Conservation (phyloP, 1,284 basidiomycete species). For the Boletus smithii region DNA sequence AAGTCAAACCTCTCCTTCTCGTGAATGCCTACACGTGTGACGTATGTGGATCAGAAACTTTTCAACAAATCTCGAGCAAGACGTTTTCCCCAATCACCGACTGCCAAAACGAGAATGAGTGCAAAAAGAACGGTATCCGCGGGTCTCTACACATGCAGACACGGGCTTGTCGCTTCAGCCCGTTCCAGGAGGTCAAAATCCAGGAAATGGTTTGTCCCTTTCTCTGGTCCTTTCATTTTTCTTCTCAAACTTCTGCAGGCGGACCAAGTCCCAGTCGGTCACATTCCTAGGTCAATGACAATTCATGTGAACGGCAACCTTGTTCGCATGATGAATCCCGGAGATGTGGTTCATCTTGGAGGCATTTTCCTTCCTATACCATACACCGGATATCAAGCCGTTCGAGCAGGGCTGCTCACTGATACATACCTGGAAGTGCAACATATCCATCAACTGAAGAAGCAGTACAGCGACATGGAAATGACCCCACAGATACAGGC, state of each 20-base stretch:
- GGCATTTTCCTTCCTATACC: conserved; percentile 89
- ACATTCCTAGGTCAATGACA: conserved; percentile 98
- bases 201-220: conserved; percentile 85
- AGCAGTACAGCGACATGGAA: conserved; percentile 95
- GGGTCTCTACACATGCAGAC: conserved; percentile 98
- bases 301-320: conserved; percentile 89
- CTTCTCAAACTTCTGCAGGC: conserved; percentile 51
- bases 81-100: conserved; percentile 87
- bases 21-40: conserved; percentile 99
- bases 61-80: conserved; percentile 95
- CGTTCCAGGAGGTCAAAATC: conserved; percentile 98
- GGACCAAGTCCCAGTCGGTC: conserved; percentile 98
- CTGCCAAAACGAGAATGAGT: conserved; percentile 81
- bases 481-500: conserved; percentile 81
- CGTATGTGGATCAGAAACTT: conserved; percentile 96
- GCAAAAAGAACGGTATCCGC: conserved; percentile 82
- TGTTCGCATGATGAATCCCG: conserved; percentile 90
- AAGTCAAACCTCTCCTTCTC: conserved; percentile 95
- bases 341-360: conserved; percentile 91
- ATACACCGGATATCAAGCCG: conserved; percentile 84
- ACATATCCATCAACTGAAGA: conserved; percentile 91
- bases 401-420: conserved; percentile 92
- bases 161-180: conserved; percentile 92
- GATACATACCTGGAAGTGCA: conserved; percentile 97
- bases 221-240: background rate